Evolutionary conservation across 805 yeast species (phyloP).

Genomic region (Saturnispora hagleri): DNA sequence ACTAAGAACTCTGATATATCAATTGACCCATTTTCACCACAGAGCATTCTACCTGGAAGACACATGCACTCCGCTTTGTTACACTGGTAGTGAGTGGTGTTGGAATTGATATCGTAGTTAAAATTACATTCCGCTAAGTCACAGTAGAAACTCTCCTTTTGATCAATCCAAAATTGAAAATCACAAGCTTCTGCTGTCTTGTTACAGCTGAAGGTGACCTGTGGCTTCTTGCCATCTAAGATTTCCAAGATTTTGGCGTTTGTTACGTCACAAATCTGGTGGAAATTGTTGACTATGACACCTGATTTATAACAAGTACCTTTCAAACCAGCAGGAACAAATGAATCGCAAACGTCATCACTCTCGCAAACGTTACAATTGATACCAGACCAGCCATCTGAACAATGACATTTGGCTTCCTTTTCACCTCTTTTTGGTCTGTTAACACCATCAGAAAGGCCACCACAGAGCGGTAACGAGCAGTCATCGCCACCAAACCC

Average conservation of each 20-base stretch:
- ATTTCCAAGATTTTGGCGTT: conserved; percentile 76
- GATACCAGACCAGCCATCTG: conserved; percentile 86
- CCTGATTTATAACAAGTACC: conserved; percentile 92
- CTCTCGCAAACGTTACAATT: conserved; percentile 80
- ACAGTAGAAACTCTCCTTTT: conserved; percentile 84
- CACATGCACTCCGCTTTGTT: conserved; percentile 76
- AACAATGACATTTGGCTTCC: conserved; percentile 57
- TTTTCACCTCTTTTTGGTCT: conserved; percentile 54
- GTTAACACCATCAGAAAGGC: conserved; percentile 50
- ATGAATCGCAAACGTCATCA: conserved; percentile 72
- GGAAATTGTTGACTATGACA: conserved; percentile 65
- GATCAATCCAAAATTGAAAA: conserved; percentile 94
- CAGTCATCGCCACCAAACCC: conserved; percentile 96
- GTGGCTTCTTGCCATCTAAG: conserved; percentile 73
- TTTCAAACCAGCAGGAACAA: conserved; percentile 71
- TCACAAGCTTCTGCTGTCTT: conserved; percentile 57
- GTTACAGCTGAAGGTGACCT: conserved; percentile 87
- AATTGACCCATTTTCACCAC: conserved; percentile 91
- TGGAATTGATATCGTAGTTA: conserved; percentile 49
- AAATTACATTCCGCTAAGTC: conserved; percentile 68
- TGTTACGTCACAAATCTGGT: conserved; percentile 93
- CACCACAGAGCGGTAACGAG: conserved; percentile 79
- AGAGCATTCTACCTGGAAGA: conserved; percentile 83
- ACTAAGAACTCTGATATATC: conserved; percentile 89
- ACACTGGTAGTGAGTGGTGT: conserved; percentile 72